phyloP scores from a whole-genome alignment of 2,329 filamentous ascomycete species.

The Tolypocladium inflatum region DNA sequence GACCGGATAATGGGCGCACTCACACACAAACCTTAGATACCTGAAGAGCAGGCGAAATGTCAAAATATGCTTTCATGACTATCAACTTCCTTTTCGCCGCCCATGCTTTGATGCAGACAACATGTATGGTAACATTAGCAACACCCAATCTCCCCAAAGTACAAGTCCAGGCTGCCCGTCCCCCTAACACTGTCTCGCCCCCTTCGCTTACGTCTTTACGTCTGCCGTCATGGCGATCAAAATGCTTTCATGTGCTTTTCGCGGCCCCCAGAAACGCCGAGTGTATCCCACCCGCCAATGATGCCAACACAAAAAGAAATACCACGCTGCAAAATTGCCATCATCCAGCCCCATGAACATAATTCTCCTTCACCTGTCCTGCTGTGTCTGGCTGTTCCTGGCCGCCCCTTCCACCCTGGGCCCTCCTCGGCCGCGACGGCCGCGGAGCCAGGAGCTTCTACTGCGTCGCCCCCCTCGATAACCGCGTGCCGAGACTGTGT shows the following conservation, averaged over 20 bases:
- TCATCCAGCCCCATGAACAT: not conserved
- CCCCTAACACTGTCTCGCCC: not conserved
- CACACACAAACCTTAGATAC: not conserved
- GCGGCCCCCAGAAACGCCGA: not conserved
- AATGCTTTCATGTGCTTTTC: not conserved
- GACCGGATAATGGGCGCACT: not conserved
- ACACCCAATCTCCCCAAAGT: not conserved
- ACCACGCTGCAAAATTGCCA: not conserved
- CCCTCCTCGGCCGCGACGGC: slow-evolving; percentile 14
- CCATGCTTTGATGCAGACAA: not conserved
- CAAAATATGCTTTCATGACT: slow-evolving; percentile 1
- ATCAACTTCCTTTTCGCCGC: not conserved
- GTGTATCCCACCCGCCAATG: not conserved
- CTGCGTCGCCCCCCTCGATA: slow-evolving; percentile 16
- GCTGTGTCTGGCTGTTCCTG: not conserved
- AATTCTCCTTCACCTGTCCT: not conserved
- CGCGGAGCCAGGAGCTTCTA: slow-evolving; percentile 14
- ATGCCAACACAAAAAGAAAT: not conserved
- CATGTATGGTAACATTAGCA: not conserved
- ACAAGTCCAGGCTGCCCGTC: not conserved
- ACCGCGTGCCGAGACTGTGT: slow-evolving; percentile 2
- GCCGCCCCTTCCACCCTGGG: not conserved
- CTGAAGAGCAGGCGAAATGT: slow-evolving; percentile 1
- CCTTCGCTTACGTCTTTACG: not conserved
- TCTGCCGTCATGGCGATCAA: not conserved